Evolutionary conservation across 192 early-diverging fungal genomes (phyloP).

Genomic region (Coemansia erecta): DNA sequence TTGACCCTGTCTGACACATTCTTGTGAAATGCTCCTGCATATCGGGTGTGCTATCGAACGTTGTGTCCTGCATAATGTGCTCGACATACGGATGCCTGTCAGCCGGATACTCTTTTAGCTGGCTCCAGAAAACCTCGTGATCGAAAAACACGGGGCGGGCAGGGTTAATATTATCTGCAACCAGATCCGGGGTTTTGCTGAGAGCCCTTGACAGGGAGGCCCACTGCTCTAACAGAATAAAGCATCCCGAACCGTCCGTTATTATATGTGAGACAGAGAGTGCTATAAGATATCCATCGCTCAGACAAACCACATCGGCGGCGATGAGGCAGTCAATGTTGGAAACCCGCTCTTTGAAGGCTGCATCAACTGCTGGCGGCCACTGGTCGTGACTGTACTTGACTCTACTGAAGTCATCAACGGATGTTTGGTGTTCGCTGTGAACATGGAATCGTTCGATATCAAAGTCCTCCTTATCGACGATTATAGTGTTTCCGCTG

Average conservation of each 20-base stretch:
- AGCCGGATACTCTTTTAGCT: slow-evolving; percentile 4
- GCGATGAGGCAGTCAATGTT: slow-evolving; percentile 17
- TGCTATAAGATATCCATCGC: slow-evolving; percentile 14
- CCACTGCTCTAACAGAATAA: slow-evolving; percentile 21
- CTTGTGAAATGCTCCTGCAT: not conserved
- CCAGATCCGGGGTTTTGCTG: not conserved
- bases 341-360: slow-evolving; percentile 7
- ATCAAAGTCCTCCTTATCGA: slow-evolving; percentile 9
- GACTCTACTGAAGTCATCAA: slow-evolving; percentile 13
- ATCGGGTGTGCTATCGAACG: not conserved
- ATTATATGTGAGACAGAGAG: slow-evolving; percentile 23
- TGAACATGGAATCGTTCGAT: slow-evolving; percentile 12
- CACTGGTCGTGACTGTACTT: slow-evolving; percentile 23
- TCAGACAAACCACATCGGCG: slow-evolving; percentile 9
- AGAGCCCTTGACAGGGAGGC: slow-evolving; percentile 7
- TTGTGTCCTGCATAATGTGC: slow-evolving; percentile 5
- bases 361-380: slow-evolving; percentile 2
- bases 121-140: slow-evolving; percentile 14
- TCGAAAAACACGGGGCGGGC: slow-evolving; percentile 13
- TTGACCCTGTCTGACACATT: slow-evolving; percentile 9
- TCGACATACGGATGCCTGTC: slow-evolving; percentile 18
- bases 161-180: slow-evolving; percentile 1
- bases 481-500: slow-evolving; percentile 9
- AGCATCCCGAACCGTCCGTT: slow-evolving; percentile 16
- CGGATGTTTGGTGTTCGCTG: not conserved